Evolutionary conservation across 176 grass and related monocot genomes (phyloP).

Genomic region (Oropetium thomaeum): DNA sequence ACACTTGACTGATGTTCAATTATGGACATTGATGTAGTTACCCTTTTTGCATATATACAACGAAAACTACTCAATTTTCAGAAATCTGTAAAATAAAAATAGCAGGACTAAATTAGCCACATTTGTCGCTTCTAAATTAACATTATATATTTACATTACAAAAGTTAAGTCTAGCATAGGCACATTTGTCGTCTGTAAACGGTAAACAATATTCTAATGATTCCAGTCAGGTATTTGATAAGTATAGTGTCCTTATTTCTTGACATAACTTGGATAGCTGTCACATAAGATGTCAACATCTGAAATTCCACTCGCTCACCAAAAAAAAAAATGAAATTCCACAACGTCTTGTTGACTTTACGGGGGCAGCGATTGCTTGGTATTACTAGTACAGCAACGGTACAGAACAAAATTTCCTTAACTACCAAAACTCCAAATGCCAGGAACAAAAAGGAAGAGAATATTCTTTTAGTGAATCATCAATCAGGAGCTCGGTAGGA

Average conservation of each 20-base stretch:
- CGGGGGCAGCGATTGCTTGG: background rate
- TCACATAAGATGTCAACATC: background rate
- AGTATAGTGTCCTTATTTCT: background rate
- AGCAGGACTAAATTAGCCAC: background rate
- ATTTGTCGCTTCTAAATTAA: too few species aligned
- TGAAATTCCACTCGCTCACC: background rate
- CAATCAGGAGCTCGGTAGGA: background rate
- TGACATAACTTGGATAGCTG: background rate
- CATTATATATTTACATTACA: background rate
- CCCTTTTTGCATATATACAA: background rate
- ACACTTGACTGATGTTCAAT: background rate
- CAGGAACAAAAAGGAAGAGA: background rate
- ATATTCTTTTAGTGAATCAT: background rate
- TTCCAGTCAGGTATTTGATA: background rate
- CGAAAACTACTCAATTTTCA: background rate
- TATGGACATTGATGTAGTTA: background rate
- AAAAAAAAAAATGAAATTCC: too few species aligned
- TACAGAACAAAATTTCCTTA: background rate
- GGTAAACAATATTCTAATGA: background rate
- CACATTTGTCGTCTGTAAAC: background rate
- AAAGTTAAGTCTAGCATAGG: background rate
- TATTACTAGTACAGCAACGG: slow-evolving; percentile 16
- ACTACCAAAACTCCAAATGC: background rate
- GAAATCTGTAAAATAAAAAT: background rate
- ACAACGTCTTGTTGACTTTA: background rate